These are phyloP conservation scores for Phytophthora quininea DNA, from an alignment of 352 stramenopile species.

Conservation along the genomic window DNA sequence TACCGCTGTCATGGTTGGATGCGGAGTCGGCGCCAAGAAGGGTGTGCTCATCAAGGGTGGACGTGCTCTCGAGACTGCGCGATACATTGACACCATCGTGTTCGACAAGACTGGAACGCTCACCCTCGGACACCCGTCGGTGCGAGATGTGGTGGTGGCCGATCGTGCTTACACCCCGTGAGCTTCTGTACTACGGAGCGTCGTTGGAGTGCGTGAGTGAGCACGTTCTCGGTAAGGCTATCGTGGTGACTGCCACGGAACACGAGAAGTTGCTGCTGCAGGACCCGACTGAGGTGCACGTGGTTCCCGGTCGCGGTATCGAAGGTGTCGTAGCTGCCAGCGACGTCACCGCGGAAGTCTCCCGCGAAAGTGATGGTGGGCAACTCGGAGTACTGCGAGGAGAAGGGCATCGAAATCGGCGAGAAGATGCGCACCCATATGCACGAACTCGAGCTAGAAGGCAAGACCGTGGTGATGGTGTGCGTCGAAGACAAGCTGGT, in stretches of 20 bases:
- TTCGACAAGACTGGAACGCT: slow-evolving; percentile 96
- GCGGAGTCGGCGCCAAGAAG: slow-evolving; percentile 84
- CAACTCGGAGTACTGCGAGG: slow-evolving; percentile 82
- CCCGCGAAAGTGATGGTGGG: slow-evolving; percentile 69
- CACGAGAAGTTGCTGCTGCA: slow-evolving; percentile 77
- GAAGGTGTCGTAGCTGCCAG: slow-evolving; percentile 58
- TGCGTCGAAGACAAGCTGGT: slow-evolving; percentile 71
- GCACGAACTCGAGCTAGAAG: slow-evolving; percentile 83
- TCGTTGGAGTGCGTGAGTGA: slow-evolving; percentile 87
- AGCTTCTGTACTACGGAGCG: slow-evolving; percentile 81
- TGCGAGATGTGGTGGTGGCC: slow-evolving; percentile 78
- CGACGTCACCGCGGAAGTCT: slow-evolving; percentile 17
- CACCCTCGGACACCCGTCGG: slow-evolving; percentile 81
- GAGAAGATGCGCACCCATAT: slow-evolving; percentile 75
- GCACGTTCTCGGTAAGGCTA: slow-evolving; percentile 85
- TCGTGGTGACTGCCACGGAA: slow-evolving; percentile 78
- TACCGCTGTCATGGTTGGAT: slow-evolving; percentile 89
- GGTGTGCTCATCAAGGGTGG: slow-evolving; percentile 92
- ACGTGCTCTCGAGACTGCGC: slow-evolving; percentile 76
- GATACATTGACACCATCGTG: slow-evolving; percentile 87
- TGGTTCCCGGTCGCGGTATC: slow-evolving; percentile 82
- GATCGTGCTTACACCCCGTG: slow-evolving; percentile 64
- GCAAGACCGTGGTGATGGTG: slow-evolving; percentile 87
- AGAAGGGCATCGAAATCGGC: slow-evolving; percentile 71
- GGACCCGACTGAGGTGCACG: slow-evolving; percentile 74